A percentile compares a stretch with the other conserved stretches of the same genome.
These are phyloP conservation scores for Fusarium decemcellulare DNA, from an alignment of 2,329 filamentous ascomycete genomes.

Conservation along the genomic window DNA sequence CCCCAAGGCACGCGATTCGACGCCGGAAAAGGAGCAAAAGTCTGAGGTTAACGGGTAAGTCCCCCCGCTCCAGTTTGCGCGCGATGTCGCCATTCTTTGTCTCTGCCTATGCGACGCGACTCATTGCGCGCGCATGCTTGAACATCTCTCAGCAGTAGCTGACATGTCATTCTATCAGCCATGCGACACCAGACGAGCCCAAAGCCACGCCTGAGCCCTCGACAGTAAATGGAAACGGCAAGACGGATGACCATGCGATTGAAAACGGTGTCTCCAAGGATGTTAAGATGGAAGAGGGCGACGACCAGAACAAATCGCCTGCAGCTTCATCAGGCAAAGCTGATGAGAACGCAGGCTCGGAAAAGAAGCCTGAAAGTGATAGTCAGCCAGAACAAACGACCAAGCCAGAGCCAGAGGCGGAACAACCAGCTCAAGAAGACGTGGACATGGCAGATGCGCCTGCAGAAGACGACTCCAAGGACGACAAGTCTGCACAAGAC, in stretches of 20 bases:
- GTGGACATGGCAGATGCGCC: conserved; percentile 35
- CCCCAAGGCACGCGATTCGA: conserved; percentile 60
- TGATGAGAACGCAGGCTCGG: conserved; percentile 24
- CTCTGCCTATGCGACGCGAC: conserved; percentile 23
- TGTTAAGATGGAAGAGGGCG: conserved; percentile 39
- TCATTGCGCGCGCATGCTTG: conserved; percentile 1
- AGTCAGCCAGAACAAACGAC: conserved; percentile 17
- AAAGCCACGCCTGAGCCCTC: conserved; percentile 42
- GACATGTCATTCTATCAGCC: conserved; percentile 45
- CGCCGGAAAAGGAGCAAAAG: conserved; percentile 49
- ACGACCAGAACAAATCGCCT: conserved; percentile 28
- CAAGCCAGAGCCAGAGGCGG: conserved; percentile 11
- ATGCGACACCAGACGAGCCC: conserved; percentile 44
- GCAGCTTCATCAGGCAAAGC: conserved; percentile 13
- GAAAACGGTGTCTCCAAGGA: conserved; percentile 47
- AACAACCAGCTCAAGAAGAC: conserved; percentile 16
- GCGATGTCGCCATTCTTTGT: conserved; percentile 24
- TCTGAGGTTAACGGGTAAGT: conserved; percentile 58
- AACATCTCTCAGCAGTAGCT: conserved; percentile 36
- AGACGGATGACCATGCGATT: conserved; percentile 35
- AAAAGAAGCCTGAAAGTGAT: conserved; percentile 31
- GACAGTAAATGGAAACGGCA: conserved; percentile 44
- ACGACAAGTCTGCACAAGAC: conserved; percentile 16
- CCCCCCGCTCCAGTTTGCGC: conserved; percentile 17
- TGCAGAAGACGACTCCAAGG: conserved; percentile 16